These are phyloP conservation scores for Komagataea norvegica DNA, from an alignment of 1,139 yeast species.

Conservation along the genomic window DNA sequence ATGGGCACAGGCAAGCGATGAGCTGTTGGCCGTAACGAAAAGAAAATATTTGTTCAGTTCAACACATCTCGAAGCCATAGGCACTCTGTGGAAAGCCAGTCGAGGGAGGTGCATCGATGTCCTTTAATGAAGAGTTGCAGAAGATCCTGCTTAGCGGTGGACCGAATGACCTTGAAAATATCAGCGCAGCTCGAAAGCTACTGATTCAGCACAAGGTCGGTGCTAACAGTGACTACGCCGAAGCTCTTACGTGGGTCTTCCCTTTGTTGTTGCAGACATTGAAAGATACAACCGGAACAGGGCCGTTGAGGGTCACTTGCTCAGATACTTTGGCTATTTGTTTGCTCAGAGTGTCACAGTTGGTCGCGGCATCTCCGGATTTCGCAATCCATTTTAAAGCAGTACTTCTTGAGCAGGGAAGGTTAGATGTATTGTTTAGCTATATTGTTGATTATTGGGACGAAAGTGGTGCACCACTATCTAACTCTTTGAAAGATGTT, in stretches of 20 bases:
- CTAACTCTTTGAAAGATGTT: conserved; percentile 60
- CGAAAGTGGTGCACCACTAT: conserved; percentile 64
- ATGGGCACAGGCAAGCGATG: background rate
- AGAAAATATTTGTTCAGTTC: too few species aligned
- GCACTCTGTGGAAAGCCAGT: too few species aligned
- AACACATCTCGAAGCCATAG: too few species aligned
- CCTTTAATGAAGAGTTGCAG: conserved; percentile 4
- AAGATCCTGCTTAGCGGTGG: background rate
- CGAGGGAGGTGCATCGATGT: too few species aligned
- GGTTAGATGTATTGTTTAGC: conserved; percentile 40
- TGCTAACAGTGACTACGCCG: conserved; percentile 8
- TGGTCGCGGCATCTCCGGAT: conserved; percentile 21
- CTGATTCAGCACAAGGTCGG: conserved; percentile 14
- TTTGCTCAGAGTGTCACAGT: conserved; percentile 49
- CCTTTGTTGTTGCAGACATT: conserved; percentile 16
- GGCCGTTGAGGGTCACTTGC: conserved; percentile 35
- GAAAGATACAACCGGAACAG: conserved; percentile 15
- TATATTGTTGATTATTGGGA: conserved; percentile 66
- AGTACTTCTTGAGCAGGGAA: conserved; percentile 20
- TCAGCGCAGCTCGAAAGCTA: conserved; percentile 6
- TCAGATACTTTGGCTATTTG: conserved; percentile 65
- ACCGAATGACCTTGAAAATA: background rate
- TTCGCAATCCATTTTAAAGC: conserved; percentile 15
- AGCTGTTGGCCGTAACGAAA: too few species aligned
- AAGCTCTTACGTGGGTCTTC: conserved; percentile 12